These are phyloP conservation scores for Gloeopeniophorella convolvens DNA, from an alignment of 768 basidiomycete species.

Conservation along the genomic window DNA sequence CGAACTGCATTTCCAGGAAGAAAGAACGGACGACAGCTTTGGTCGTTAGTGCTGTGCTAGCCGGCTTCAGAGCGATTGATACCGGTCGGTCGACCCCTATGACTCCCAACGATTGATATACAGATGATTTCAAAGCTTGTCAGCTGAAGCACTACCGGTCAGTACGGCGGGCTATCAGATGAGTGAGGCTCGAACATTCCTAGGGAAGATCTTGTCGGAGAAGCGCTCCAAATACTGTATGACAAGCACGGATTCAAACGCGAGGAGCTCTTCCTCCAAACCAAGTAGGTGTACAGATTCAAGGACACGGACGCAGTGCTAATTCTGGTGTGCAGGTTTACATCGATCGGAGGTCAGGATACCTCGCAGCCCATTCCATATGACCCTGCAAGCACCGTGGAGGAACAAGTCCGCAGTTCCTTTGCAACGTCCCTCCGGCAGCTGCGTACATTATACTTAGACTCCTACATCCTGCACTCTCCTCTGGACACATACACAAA, in stretches of 20 bases:
- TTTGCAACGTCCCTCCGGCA: constrained; percentile 60
- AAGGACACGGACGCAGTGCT: too few relatives aligned
- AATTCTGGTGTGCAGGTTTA: constrained; percentile 53
- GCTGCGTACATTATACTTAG: constrained; percentile 66
- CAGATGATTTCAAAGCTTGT: constrained; percentile 37
- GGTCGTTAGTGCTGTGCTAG: constrained; percentile 63
- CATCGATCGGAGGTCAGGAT: constrained; percentile 70
- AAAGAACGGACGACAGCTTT: constrained; percentile 61
- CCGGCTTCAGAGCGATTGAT: constrained; percentile 78
- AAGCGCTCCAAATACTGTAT: constrained; percentile 53
- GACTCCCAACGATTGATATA: neutral
- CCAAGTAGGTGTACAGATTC: too few relatives aligned
- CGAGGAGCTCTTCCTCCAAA: constrained; percentile 70
- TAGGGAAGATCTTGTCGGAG: constrained; percentile 67
- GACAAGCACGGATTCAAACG: constrained; percentile 56
- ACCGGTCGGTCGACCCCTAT: constrained; percentile 46
- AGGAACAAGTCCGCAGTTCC: constrained; percentile 56
- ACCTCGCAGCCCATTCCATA: constrained; percentile 66
- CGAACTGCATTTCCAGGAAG: constrained; percentile 70
- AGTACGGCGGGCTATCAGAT: neutral
- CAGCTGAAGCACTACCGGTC: constrained; percentile 72
- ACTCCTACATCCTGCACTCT: constrained; percentile 74
- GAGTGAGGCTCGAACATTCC: neutral
- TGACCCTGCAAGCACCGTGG: constrained; percentile 44
- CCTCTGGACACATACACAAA: constrained; percentile 52